Evolutionary conservation across 2,329 filamentous ascomycete species (phyloP).

Genomic region (Curvularia verruculosa): DNA sequence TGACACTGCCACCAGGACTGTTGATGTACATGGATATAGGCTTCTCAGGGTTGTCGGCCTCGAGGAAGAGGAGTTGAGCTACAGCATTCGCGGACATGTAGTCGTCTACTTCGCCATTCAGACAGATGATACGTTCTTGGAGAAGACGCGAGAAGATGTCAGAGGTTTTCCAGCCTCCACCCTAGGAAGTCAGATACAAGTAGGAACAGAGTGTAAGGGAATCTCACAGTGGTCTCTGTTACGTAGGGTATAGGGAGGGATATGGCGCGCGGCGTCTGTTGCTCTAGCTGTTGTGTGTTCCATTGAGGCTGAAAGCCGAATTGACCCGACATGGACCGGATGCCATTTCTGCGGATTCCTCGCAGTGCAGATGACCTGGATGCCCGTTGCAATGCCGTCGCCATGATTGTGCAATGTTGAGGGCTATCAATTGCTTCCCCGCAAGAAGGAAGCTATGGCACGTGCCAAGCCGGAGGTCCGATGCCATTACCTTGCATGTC

Average conservation of each 20-base stretch:
- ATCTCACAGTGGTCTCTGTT: constrained; percentile 56
- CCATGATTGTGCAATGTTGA: constrained; percentile 36
- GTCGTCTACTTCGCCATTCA: constrained; percentile 92
- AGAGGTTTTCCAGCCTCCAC: constrained; percentile 59
- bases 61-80: constrained; percentile 94
- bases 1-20: constrained; percentile 90
- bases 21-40: constrained; percentile 98
- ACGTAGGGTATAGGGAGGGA: constrained; percentile 58
- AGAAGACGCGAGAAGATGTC: constrained; percentile 57
- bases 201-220: background rate
- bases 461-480: constrained; percentile 32
- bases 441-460: constrained; percentile 15
- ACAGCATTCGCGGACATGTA: constrained; percentile 91
- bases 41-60: constrained; percentile 93
- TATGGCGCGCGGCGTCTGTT: constrained; percentile 39
- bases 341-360: constrained; percentile 17
- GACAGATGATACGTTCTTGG: constrained; percentile 88
- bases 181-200: constrained; percentile 48
- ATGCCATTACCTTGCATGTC: constrained; percentile 8
- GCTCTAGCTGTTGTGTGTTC: constrained; percentile 24
- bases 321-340: constrained; percentile 34
- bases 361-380: constrained; percentile 26
- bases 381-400: constrained; percentile 36
- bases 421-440: constrained; percentile 5
- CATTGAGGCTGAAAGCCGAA: constrained; percentile 34